These are phyloP conservation scores for Lichtheimia corymbifera DNA, from an alignment of 371 early-diverging fungal species.

Conservation along the genomic window DNA sequence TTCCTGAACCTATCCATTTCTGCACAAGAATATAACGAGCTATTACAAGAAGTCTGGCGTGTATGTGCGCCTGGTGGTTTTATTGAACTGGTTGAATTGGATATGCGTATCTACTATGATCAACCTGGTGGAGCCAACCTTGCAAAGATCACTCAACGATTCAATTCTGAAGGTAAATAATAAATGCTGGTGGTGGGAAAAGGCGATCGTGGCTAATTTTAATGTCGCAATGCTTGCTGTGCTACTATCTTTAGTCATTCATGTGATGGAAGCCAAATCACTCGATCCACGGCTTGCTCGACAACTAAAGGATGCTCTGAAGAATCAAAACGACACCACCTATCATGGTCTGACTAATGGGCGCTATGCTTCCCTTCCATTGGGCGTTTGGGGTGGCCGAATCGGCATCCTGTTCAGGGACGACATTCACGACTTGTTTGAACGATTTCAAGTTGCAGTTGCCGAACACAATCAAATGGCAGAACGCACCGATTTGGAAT, in stretches of 20 bases:
- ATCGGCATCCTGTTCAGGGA: slow-evolving; percentile 46
- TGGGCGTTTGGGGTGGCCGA: slow-evolving; percentile 50
- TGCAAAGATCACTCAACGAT: slow-evolving; percentile 21
- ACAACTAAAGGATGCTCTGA: slow-evolving; percentile 10
- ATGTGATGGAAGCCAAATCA: slow-evolving; percentile 26
- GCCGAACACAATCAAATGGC: slow-evolving; percentile 3
- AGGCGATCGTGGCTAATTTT: no score
- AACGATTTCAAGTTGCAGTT: slow-evolving; percentile 13
- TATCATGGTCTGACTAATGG: slow-evolving; percentile 11
- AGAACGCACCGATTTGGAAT: slow-evolving; percentile 23
- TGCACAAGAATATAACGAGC: slow-evolving; percentile 26
- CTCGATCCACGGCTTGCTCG: slow-evolving; percentile 38
- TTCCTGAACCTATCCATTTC: slow-evolving; percentile 27
- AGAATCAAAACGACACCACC: slow-evolving; percentile 15
- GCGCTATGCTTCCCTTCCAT: slow-evolving; percentile 40
- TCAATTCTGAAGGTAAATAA: slow-evolving; percentile 43
- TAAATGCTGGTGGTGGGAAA: no score
- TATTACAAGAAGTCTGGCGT: slow-evolving; percentile 32
- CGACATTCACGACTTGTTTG: slow-evolving; percentile 33
- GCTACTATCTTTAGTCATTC: slow-evolving; percentile 20
- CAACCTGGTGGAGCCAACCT: slow-evolving; percentile 6
- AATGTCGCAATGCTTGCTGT: no score
- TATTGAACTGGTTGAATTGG: slow-evolving; percentile 45
- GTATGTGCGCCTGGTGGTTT: slow-evolving; percentile 36
- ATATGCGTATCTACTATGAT: slow-evolving; percentile 40